Evolutionary conservation across 352 stramenopile species (phyloP).

Genomic region (Globisporangium parvum): DNA sequence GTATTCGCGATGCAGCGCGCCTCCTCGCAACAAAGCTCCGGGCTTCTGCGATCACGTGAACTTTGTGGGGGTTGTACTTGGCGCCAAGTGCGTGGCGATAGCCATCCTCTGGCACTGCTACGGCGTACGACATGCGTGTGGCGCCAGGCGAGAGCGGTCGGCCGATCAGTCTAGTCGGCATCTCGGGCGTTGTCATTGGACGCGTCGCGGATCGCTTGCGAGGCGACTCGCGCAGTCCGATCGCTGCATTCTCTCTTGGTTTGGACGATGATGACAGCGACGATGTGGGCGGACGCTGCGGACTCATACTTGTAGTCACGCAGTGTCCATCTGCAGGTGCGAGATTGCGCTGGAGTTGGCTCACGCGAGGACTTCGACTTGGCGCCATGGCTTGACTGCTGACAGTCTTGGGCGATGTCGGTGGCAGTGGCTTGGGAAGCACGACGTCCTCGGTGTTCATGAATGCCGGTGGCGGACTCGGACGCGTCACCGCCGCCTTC

Average conservation of each 20-base stretch:
- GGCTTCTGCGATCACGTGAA: slow-evolving; percentile 37
- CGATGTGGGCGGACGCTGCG: slow-evolving; percentile 14
- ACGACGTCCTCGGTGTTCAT: slow-evolving; percentile 8
- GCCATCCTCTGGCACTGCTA: slow-evolving; percentile 30
- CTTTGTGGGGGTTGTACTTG: slow-evolving; percentile 47
- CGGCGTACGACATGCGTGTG: slow-evolving; percentile 37
- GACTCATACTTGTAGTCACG: background rate
- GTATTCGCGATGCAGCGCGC: slow-evolving; percentile 43
- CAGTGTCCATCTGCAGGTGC: background rate
- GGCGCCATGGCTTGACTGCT: background rate
- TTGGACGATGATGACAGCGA: slow-evolving; percentile 2
- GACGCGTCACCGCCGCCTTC: slow-evolving; percentile 2
- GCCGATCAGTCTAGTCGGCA: slow-evolving; percentile 24
- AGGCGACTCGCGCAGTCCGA: slow-evolving; percentile 22
- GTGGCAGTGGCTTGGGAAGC: slow-evolving; percentile 19
- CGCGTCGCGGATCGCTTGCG: slow-evolving; percentile 30
- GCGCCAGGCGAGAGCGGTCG: slow-evolving; percentile 37
- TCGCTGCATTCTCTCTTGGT: slow-evolving; percentile 6
- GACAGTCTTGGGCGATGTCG: slow-evolving; percentile 12
- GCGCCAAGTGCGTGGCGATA: slow-evolving; percentile 39
- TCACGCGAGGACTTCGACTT: slow-evolving; percentile 8
- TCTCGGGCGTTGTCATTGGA: slow-evolving; percentile 31
- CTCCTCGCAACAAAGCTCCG: slow-evolving; percentile 34
- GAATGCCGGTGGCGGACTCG: slow-evolving; percentile 3
- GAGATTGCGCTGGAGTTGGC: slow-evolving; percentile 8